Evolutionary conservation across 2,329 filamentous ascomycete species (phyloP), one percentile per base, ranked within the genome.

Genomic region (Neobulgaria alba): DNA sequence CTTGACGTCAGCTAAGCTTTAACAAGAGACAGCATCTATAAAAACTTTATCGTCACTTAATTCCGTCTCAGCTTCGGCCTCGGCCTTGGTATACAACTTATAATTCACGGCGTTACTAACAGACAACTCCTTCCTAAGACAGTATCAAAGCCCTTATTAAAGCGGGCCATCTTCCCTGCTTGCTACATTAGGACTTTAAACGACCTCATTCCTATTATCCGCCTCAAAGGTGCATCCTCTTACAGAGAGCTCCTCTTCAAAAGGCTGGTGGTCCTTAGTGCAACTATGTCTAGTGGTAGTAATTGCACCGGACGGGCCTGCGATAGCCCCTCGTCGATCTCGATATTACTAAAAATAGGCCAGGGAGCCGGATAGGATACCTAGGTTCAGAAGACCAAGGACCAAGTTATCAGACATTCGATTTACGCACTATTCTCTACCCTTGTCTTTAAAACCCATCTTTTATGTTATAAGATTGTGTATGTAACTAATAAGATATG

Each of bases 81-180:
- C 23, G 23, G 39, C 36, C 2, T 29, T 43, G 16, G 36, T 43
- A 15, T 43, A 39, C 3, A 43, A 39, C 32, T 35, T 43, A 35
- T 39, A 12, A 31, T 43, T 43, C 21, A 4, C 30, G 15, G 30
- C 34, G 20, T 18, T 18, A 38, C 21, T 15, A 16, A 35, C 10
- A 39, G 36, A 36, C 10, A 37, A 37, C 19, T 37, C 29, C 33
- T 17, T 38, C 37, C 33, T 29, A 14, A 17, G 21, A 44, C 16
- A 15, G 33, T 38, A 18, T 40, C 29, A 16, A 38, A 37, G 33
- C 21, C 19, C 37, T n/a, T 23, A 20, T 44, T 21, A 21, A 41
- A 37, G 29, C 4, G 15, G 16, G 37, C 5, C n/a, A 41, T 44
- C n/a, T 33, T 44, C 17, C 19, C 38, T 39, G 36, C 16, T 39